Evolutionary conservation across 768 basidiomycete genomes (phyloP), one percentile per base, ranked within the genome.

Genomic region (Filobasidium floriforme): DNA sequence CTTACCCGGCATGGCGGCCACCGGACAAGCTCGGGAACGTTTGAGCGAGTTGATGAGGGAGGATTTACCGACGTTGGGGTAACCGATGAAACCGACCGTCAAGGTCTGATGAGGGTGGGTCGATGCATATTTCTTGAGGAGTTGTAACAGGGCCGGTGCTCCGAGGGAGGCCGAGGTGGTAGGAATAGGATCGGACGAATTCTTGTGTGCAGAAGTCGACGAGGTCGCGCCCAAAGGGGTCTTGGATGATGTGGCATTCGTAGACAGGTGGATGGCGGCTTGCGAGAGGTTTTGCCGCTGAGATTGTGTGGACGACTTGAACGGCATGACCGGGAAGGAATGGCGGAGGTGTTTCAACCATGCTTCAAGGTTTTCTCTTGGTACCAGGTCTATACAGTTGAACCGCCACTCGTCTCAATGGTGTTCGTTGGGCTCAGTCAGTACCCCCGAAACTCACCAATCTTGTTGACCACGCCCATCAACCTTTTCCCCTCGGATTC

Each of bases 391-490:
- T 96, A 71, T n/a, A 49, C 19, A 12, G 22, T 15, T 5, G 46
- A 3, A 49, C 12, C 46, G 46, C 46, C 18, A 5, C 14, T 49
- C 46, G 22, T 49, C 46, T 18, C 46, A 22, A 49, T 49, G 46
- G 14, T 18, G 15, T 5, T 49, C 46, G 12, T 6, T 6, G 22
- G n/a, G n/a, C n/a, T n/a, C n/a, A n/a, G n/a, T n/a, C n/a, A n/a
- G n/a, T n/a, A n/a, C n/a, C 46, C 14, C 18, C 44, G 28, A 18
- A 28, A 79, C 87, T 65, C 68, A 92, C 94, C 94, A 66, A 96
- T 89, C 81, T 99, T 97, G 79, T 97, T 98, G n/a, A 99, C 77
- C 1, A 97, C 90, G 62, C 92, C 90, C 1, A 99, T 86, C 37
- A 98, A 80, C 75, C 86, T 89, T 82, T 99, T 99, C 9, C 92